phyloP scores from a whole-genome alignment of 352 stramenopile genomes.

The Globisporangium emineosum region DNA sequence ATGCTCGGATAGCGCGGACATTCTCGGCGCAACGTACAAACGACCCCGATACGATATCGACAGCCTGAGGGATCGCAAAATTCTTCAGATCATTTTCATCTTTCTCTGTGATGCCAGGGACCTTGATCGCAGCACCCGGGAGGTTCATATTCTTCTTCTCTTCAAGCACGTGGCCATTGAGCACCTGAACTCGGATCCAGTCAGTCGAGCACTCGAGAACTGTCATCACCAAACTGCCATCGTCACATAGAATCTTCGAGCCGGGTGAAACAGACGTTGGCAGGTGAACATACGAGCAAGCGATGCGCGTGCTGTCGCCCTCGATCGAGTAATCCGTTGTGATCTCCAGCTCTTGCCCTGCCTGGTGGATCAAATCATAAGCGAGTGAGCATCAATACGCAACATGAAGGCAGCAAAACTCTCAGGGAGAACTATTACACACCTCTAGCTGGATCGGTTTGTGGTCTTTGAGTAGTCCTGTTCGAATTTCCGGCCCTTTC shows the following conservation, averaged over 20 bases:
- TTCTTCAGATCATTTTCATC: constrained; percentile 91
- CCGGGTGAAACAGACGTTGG: constrained; percentile 89
- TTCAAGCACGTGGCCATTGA: constrained; percentile 90
- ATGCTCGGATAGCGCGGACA: constrained; percentile 87
- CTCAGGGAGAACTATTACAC: not conserved
- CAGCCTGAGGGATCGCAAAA: constrained; percentile 95
- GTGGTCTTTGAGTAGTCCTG: constrained; percentile 76
- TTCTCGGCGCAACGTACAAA: constrained; percentile 98
- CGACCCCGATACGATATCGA: constrained; percentile 98
- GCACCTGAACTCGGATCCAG: constrained; percentile 68
- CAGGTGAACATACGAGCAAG: constrained; percentile 94
- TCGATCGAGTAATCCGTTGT: constrained; percentile 88
- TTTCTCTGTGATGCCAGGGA: constrained; percentile 95
- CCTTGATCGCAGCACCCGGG: constrained; percentile 85
- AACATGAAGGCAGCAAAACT: not conserved
- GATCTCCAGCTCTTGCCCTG: constrained; percentile 83
- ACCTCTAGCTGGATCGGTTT: constrained; percentile 64
- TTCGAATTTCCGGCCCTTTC: constrained; percentile 96
- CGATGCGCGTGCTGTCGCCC: constrained; percentile 78
- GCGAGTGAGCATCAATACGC: not conserved
- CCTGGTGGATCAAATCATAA: constrained; percentile 23
- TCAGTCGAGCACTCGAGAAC: constrained; percentile 82
- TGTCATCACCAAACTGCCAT: constrained; percentile 93
- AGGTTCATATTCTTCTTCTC: constrained; percentile 98
- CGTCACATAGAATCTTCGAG: constrained; percentile 94